phyloP scores from a whole-genome alignment of 2,329 filamentous ascomycete species.

The Fusarium xyrophilum region DNA sequence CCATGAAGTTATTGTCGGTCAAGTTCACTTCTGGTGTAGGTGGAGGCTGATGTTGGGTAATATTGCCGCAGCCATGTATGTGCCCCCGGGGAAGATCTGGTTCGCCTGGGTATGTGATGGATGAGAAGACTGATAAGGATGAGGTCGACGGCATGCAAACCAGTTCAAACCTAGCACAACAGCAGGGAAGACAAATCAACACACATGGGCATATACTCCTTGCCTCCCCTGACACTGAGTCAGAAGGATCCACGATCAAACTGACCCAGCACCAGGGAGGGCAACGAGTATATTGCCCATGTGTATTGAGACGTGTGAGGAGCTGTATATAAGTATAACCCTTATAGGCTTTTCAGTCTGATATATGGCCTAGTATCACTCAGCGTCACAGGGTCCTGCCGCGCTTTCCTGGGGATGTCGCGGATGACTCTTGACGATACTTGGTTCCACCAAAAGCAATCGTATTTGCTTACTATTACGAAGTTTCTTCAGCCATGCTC shows the following conservation, averaged over 20 bases:
- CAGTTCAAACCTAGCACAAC: neutral
- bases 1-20: neutral
- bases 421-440: too few species aligned
- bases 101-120: accelerated
- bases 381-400: too few species aligned
- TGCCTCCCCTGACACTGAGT: neutral
- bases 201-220: neutral
- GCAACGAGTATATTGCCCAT: neutral
- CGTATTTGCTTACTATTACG: too few species aligned
- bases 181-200: neutral
- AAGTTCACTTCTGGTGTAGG: neutral
- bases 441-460: too few species aligned
- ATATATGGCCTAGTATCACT: too few species aligned
- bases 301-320: neutral
- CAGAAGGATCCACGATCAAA: neutral
- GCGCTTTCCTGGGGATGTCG: too few species aligned
- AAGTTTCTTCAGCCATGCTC: too few species aligned
- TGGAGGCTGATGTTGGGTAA: neutral
- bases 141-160: neutral
- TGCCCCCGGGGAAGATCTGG: accelerated
- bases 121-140: neutral
- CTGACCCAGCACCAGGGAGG: neutral
- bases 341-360: too few species aligned
- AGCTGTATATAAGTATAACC: too few species aligned
- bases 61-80: accelerated